Conservation (phyloP, 2,329 filamentous ascomycete species). For the Diaporthe capsici region DNA sequence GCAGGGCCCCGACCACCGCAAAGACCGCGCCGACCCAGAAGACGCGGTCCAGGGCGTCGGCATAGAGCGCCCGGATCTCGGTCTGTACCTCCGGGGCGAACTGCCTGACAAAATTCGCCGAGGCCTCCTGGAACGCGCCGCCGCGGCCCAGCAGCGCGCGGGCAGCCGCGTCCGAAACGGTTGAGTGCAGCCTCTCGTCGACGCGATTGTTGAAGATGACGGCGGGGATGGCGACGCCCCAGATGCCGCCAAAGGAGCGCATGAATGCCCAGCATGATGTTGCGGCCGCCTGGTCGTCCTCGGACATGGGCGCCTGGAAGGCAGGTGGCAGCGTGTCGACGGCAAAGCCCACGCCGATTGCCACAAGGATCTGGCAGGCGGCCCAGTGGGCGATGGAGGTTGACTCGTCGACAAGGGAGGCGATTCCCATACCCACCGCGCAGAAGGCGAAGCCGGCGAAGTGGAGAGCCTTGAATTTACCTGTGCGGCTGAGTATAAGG, state of each 20-base stretch:
- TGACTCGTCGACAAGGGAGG: conserved; percentile 52
- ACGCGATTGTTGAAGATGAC: conserved; percentile 54
- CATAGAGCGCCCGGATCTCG: conserved; percentile 45
- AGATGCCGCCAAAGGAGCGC: conserved; percentile 59
- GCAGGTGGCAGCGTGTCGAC: conserved; percentile 59
- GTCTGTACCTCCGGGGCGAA: conserved; percentile 30
- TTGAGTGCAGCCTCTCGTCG: conserved; percentile 1
- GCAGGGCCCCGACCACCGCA: conserved; percentile 43
- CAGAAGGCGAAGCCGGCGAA: conserved; percentile 46
- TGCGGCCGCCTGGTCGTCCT: conserved; percentile 53
- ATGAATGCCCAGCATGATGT: conserved; percentile 59
- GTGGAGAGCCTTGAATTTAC: conserved; percentile 42
- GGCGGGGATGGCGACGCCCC: conserved; percentile 61
- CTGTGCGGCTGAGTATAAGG: conserved; percentile 44
- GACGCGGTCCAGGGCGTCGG: conserved; percentile 35
- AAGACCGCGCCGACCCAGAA: conserved; percentile 49
- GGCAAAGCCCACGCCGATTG: conserved; percentile 58
- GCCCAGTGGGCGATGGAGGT: conserved; percentile 56
- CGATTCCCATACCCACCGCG: conserved; percentile 52
- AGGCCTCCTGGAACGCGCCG: conserved; percentile 47
- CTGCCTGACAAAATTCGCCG: conserved; percentile 42
- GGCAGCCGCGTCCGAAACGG: conserved; percentile 22
- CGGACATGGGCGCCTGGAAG: conserved; percentile 54
- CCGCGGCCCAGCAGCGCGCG: conserved; percentile 41
- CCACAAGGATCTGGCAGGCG: conserved; percentile 55